A percentile compares a stretch with the other conserved stretches of the same genome.
These are phyloP conservation scores for Geotrichum reessii DNA, from an alignment of 1,139 yeast genomes.

Conservation along the genomic window DNA sequence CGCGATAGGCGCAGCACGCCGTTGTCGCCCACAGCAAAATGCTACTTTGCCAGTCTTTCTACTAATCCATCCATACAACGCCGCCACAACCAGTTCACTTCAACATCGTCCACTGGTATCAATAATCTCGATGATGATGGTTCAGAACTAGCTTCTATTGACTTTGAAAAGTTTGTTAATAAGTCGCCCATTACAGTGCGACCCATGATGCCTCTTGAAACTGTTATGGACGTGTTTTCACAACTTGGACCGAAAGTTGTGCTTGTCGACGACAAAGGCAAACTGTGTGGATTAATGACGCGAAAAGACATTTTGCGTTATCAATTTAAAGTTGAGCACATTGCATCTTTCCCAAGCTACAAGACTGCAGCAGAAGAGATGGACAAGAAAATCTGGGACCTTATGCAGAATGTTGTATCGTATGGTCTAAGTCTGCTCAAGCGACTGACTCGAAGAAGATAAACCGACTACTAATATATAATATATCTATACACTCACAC, in stretches of 20 bases:
- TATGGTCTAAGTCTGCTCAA: background rate
- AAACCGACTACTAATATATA: background rate
- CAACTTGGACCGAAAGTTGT: constrained; percentile 77
- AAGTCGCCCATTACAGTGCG: constrained; percentile 64
- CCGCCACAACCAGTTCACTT: constrained; percentile 12
- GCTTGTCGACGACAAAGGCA: constrained; percentile 50
- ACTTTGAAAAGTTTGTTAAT: constrained; percentile 18
- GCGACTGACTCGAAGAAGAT: background rate
- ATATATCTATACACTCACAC: background rate
- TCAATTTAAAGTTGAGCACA: constrained; percentile 28
- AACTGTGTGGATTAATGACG: constrained; percentile 55
- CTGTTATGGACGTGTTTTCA: constrained; percentile 62
- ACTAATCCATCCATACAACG: constrained; percentile 10
- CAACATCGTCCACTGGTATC: constrained; percentile 2
- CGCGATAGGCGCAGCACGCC: constrained; percentile 14
- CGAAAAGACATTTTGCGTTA: constrained; percentile 62
- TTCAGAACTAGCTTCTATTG: constrained; percentile 8
- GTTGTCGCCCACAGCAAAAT: constrained; percentile 19
- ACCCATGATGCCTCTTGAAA: constrained; percentile 52
- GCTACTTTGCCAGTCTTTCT: constrained; percentile 21
- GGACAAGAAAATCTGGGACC: constrained; percentile 27
- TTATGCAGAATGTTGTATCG: constrained; percentile 7
- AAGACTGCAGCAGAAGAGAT: constrained; percentile 24
- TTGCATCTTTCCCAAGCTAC: constrained; percentile 8
- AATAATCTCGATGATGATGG: background rate